Conservation (phyloP, 202 grass and related monocot species). For the Hordeum pubiflorum region DNA sequence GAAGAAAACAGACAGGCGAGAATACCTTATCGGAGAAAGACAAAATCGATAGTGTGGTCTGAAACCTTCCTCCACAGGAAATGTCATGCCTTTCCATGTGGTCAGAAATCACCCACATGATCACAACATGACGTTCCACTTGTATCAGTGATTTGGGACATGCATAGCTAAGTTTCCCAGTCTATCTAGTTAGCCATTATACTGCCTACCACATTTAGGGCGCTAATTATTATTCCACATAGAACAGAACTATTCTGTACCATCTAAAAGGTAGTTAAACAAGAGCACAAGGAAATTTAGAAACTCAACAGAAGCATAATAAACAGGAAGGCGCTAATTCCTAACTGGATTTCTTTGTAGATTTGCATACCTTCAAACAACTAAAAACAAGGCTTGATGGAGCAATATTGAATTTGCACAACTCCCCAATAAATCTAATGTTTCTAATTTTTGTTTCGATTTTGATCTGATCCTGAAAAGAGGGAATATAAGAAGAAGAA, state of each 20-base stretch:
- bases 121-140: neutral
- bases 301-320: neutral
- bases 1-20: neutral
- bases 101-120: neutral
- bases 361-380: conserved; percentile 57
- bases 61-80: neutral
- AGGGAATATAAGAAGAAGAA: neutral
- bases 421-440: conserved; percentile 68
- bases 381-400: conserved; percentile 47
- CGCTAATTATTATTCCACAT: neutral
- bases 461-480: conserved; percentile 73
- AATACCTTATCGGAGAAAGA: neutral
- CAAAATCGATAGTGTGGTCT: neutral
- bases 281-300: neutral
- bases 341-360: neutral
- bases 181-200: neutral
- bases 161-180: neutral
- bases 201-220: neutral
- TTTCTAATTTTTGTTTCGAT: conserved; percentile 77
- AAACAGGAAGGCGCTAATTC: conserved; percentile 1
- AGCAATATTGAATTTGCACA: conserved; percentile 74
- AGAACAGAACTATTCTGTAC: neutral
- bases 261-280: conserved; percentile 8
- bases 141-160: neutral
- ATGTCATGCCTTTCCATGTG: neutral